phyloP scores from a whole-genome alignment of 768 basidiomycete genomes.

The Lentinula sp. region DNA sequence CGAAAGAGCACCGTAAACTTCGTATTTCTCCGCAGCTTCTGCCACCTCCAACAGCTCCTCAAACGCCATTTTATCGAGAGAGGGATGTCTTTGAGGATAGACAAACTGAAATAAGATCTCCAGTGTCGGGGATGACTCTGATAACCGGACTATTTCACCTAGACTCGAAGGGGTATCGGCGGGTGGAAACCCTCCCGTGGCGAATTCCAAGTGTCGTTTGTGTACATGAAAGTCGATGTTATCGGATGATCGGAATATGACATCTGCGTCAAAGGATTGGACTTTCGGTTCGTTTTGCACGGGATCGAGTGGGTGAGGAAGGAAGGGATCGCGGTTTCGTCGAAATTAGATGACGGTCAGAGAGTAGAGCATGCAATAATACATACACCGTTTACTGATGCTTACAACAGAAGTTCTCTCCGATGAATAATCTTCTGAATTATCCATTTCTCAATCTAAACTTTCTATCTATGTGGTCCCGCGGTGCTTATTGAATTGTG shows the following conservation, averaged over 20 bases:
- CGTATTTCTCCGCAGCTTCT: slow-evolving; percentile 11
- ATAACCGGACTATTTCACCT: slow-evolving; percentile 3
- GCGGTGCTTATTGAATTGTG: background rate
- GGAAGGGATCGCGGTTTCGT: background rate
- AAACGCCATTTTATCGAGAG: background rate
- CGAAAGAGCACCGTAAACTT: slow-evolving; percentile 5
- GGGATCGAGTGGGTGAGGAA: background rate
- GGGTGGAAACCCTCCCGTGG: slow-evolving; percentile 6
- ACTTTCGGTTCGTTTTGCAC: background rate
- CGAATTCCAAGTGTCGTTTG: slow-evolving; percentile 2
- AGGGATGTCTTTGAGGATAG: slow-evolving; percentile 8
- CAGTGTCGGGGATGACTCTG: slow-evolving; percentile 6
- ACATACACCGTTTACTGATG: background rate
- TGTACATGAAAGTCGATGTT: slow-evolving; percentile 7
- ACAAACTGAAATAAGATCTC: slow-evolving; percentile 8
- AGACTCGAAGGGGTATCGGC: background rate
- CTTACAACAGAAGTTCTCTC: background rate
- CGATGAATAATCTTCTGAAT: background rate
- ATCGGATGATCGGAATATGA: slow-evolving; percentile 7
- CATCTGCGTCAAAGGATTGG: slow-evolving; percentile 5
- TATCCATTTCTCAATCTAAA: background rate
- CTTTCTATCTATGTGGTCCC: background rate
- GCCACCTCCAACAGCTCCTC: slow-evolving; percentile 1
- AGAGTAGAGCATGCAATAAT: background rate
- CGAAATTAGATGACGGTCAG: background rate